Evolutionary conservation across 257 asterid species (phyloP), one percentile per base, ranked within the genome.

Genomic region (Buddleja alternifolia): DNA sequence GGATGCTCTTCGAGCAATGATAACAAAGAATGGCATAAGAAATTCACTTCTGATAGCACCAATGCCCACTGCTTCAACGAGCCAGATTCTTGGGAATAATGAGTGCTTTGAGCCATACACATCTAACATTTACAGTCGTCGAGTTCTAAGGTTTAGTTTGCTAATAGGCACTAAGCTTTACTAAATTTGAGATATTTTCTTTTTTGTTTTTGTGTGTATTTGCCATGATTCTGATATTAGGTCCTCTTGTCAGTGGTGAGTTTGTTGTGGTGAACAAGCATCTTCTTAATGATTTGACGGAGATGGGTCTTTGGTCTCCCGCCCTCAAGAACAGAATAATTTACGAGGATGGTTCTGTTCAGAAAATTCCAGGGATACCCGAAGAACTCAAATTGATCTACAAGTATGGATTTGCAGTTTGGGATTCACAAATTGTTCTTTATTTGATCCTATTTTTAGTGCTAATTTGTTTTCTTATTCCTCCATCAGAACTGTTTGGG

Each of bases 51-150:
- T 94, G 32, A 63, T 94, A 46, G 96, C 99, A 37, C 97, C 99
- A 12, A 94, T 90, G 99, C 99, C 99, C 34, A 93, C 97, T 80
- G 99, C 99, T 71, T 89, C 99, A 14, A 94, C 99, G 7, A 94
- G 99, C 83, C 97, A 94, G 78, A 94, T 94, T 81, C 97, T 94
- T 67, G 99, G 99, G 67, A 94, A 94, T 55, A 94, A 90, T 58
- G 97, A 90, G 80, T 94, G 97, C 78, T 93, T 93, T 80, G 99
- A 93, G 71, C 97, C 99, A 42, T 93, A 93, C 78, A 93, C 99
- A 24, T 90, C 97, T 63, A 93, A 90, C 72, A 93, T 93, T 42
- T 90, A 93, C 76, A 86, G 92, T 66, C 96, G 99, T 34, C 79
- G 99, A 73, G 99, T 93, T 67, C 77, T 93, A 62, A 93, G 99